Conservation (phyloP, 345 rosid species). For the Abelmoschus esculentus region DNA sequence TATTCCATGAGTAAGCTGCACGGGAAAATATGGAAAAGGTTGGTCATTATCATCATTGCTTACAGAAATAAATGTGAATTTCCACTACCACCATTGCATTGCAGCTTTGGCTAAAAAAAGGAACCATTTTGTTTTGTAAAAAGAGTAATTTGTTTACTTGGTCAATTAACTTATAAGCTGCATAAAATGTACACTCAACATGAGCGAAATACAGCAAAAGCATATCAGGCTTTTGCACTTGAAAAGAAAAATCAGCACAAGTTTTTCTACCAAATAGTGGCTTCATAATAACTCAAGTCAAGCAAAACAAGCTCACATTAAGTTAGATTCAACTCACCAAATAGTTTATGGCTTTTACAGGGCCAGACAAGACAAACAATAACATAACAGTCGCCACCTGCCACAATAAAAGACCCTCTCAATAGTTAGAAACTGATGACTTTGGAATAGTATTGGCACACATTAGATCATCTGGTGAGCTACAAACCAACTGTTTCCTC, state of each 20-base stretch:
- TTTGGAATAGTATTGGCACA: background rate
- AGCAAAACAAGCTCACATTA: background rate
- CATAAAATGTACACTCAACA: no score
- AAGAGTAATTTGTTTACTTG: background rate
- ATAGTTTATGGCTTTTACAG: slow-evolving; percentile 74
- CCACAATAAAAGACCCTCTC: slow-evolving; percentile 16
- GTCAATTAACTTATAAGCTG: no score
- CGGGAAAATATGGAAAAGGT: background rate
- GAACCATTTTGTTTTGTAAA: background rate
- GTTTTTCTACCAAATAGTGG: background rate
- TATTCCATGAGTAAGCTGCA: slow-evolving; percentile 80
- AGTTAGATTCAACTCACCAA: slow-evolving; percentile 46
- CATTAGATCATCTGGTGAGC: slow-evolving; percentile 8
- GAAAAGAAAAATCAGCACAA: background rate
- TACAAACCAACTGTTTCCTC: slow-evolving; percentile 78
- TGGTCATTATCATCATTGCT: background rate
- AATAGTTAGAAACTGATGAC: background rate
- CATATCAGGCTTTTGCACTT: no score
- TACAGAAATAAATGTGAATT: background rate
- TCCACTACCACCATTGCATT: background rate
- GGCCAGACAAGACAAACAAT: slow-evolving; percentile 83
- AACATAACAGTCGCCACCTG: slow-evolving; percentile 89
- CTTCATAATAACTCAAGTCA: background rate
- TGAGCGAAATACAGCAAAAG: no score
- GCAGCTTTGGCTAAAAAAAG: background rate